Evolutionary conservation across 1,139 yeast genomes (phyloP).

Genomic region (Pichia sp.): DNA sequence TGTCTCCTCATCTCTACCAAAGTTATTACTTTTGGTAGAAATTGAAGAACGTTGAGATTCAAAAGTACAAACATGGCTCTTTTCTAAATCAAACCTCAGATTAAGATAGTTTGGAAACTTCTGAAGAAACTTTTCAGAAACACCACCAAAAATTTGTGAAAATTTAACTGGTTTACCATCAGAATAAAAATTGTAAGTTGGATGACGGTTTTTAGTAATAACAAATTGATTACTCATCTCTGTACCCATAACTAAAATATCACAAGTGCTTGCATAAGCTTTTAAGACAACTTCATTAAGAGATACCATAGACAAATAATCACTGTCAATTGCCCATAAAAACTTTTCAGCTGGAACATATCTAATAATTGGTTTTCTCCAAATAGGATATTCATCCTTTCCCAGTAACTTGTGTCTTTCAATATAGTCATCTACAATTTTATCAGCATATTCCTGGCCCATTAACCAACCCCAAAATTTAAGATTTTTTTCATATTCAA

Average conservation of each 20-base stretch:
- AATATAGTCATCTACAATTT: conserved; percentile 5
- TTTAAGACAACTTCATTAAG: conserved; percentile 6
- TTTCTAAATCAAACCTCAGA: background rate
- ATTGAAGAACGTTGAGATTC: background rate
- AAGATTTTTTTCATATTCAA: conserved; percentile 1
- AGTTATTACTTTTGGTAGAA: background rate
- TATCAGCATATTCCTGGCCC: conserved; percentile 5
- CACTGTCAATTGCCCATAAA: conserved; percentile 8
- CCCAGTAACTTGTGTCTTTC: conserved; percentile 1
- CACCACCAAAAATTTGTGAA: conserved; percentile 7
- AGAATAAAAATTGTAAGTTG: background rate
- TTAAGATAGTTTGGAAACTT: conserved; percentile 6
- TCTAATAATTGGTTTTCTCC: conserved; percentile 8
- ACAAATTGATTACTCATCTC: background rate
- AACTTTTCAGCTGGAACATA: conserved; percentile 5
- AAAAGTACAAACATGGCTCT: background rate
- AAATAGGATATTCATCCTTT: conserved; percentile 8
- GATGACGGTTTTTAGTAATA: background rate
- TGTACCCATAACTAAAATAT: conserved; percentile 9
- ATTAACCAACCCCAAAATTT: conserved; percentile 3
- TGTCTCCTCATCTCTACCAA: background rate
- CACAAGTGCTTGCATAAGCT: conserved; percentile 8
- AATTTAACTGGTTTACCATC: background rate
- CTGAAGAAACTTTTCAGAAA: conserved; percentile 2
- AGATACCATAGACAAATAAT: conserved; percentile 2